Percentiles rank a stretch among this genome's conserved stretches.
Evolutionary conservation across 2,329 filamentous ascomycete species (phyloP).

Genomic region (Sporothrix sp.): DNA sequence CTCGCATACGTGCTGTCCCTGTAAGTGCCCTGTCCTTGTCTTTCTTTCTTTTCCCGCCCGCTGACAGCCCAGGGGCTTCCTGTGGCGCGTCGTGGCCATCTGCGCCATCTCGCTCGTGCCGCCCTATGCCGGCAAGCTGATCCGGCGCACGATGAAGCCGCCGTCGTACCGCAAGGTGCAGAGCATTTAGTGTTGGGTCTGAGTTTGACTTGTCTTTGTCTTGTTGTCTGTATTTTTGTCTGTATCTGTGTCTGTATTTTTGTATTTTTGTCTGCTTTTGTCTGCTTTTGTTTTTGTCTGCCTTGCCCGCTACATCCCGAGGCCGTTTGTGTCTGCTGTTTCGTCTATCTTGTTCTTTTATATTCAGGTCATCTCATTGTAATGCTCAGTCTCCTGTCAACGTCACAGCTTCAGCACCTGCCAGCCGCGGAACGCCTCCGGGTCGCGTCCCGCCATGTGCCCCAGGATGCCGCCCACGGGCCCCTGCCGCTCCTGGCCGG

Average conservation of each 20-base stretch:
- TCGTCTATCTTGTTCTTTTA: background rate
- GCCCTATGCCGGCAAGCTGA: slow-evolving; percentile 77
- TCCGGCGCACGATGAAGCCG: slow-evolving; percentile 76
- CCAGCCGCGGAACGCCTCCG: slow-evolving; percentile 33
- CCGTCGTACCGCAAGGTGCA: slow-evolving; percentile 93
- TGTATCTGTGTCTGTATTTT: background rate
- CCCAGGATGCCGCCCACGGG: slow-evolving; percentile 59
- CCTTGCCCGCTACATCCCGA: too few species aligned
- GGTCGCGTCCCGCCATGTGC: slow-evolving; percentile 41
- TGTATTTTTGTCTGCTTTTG: background rate
- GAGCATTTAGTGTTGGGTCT: slow-evolving; percentile 40
- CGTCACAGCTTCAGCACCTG: slow-evolving; percentile 44
- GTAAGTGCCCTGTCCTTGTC: slow-evolving; percentile 32
- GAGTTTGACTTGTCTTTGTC: background rate
- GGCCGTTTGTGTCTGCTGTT: background rate
- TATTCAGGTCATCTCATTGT: too few species aligned
- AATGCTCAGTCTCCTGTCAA: too few species aligned
- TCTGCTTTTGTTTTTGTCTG: background rate
- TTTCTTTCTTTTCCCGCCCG: slow-evolving; percentile 9
- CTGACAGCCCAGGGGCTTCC: slow-evolving; percentile 52
- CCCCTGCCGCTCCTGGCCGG: slow-evolving; percentile 66
- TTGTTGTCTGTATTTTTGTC: background rate
- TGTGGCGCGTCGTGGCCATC: slow-evolving; percentile 80
- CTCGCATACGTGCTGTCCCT: slow-evolving; percentile 63
- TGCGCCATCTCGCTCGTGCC: slow-evolving; percentile 72